Conservation (phyloP, 2,329 filamentous ascomycete species). For the Fusarium drepaniforme region DNA sequence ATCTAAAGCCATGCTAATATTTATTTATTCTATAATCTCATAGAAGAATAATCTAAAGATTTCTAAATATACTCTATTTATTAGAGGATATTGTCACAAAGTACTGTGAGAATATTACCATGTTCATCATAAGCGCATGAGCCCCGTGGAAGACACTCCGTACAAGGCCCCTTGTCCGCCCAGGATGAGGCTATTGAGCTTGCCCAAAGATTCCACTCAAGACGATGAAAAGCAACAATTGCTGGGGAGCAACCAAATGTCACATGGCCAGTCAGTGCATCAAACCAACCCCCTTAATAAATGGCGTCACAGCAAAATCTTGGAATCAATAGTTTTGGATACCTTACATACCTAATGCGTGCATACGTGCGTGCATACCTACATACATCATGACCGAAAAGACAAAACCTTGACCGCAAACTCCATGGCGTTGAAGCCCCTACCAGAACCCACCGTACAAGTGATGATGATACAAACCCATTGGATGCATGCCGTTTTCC, state of each 20-base stretch:
- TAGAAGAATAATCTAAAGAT: too few relatives aligned
- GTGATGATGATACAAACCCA: background rate
- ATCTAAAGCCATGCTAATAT: background rate
- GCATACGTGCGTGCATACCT: conserved; percentile 4
- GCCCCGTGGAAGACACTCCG: background rate
- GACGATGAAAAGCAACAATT: background rate
- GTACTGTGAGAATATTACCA: background rate
- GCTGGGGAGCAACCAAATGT: background rate
- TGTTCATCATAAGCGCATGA: background rate
- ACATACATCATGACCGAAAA: conserved; percentile 2
- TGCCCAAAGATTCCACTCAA: background rate
- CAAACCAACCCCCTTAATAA: background rate
- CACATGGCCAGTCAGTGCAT: background rate
- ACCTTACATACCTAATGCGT: background rate
- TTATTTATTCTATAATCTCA: too few relatives aligned
- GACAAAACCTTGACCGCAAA: background rate
- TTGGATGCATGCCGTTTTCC: background rate
- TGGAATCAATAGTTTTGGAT: background rate
- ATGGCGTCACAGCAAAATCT: background rate
- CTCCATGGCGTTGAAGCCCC: background rate
- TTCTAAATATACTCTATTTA: too few relatives aligned
- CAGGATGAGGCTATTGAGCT: background rate
- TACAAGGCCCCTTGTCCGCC: background rate
- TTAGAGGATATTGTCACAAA: background rate
- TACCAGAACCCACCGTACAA: background rate